A percentile compares a stretch with the other conserved stretches of the same genome.
Evolutionary conservation across 2,329 filamentous ascomycete species (phyloP).

Genomic region (Botrytis pseudocinerea): DNA sequence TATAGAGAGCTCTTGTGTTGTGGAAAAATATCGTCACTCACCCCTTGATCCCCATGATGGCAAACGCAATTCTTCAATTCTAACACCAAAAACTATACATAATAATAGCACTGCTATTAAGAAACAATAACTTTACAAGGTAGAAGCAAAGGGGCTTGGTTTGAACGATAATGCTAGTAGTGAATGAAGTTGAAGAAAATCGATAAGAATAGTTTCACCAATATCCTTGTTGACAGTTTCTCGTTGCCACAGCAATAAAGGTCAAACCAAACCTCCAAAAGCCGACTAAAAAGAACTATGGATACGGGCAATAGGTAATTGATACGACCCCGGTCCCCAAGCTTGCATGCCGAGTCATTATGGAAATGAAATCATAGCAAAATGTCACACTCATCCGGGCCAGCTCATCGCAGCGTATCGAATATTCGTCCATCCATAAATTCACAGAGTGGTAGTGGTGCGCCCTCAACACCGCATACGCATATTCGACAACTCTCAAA

Average conservation of each 20-base stretch:
- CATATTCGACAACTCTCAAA: conserved; percentile 54
- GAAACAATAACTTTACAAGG: background rate
- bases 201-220: background rate
- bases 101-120: conserved; percentile 20
- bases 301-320: conserved; percentile 19
- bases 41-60: conserved; percentile 66
- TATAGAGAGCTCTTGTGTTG: background rate
- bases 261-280: background rate
- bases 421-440: conserved; percentile 49
- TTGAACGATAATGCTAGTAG: background rate
- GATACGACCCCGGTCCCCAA: conserved; percentile 2
- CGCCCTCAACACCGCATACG: conserved; percentile 59
- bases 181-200: conserved; percentile 9
- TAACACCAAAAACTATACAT: conserved; percentile 19
- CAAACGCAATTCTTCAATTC: background rate
- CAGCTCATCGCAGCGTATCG: conserved; percentile 59
- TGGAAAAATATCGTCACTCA: conserved; percentile 35
- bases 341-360: conserved; percentile 22
- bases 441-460: conserved; percentile 26
- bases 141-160: background rate
- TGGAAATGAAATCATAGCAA: conserved; percentile 23
- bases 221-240: conserved; percentile 15
- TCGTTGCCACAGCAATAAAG: conserved; percentile 16
- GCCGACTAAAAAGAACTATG: background rate
- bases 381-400: conserved; percentile 40